Percentiles rank a stretch among this genome's conserved stretches.
These are phyloP conservation scores for Cavenderia fasciculata DNA, from an alignment of 78 protist species.

Conservation along the genomic window DNA sequence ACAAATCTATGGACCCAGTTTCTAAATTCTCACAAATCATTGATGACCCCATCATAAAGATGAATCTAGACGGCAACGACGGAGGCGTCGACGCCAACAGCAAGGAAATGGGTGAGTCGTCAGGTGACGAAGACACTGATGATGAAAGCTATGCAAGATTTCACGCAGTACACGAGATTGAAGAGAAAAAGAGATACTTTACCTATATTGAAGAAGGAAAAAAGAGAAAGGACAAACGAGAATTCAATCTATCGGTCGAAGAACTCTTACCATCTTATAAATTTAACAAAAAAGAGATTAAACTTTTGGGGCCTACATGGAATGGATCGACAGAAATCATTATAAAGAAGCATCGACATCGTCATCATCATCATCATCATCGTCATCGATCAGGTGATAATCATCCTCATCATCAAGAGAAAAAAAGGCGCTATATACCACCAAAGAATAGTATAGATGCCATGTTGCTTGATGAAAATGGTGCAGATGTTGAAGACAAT, in stretches of 20 bases:
- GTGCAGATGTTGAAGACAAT: neutral
- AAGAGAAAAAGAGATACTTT: slow-evolving; percentile 30
- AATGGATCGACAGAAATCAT: slow-evolving; percentile 27
- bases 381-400: neutral
- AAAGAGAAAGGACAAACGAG: neutral
- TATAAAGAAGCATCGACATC: neutral
- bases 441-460: too few species aligned
- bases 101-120: slow-evolving; percentile 1
- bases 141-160: slow-evolving; percentile 18
- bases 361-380: neutral
- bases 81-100: neutral
- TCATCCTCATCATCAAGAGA: too few species aligned
- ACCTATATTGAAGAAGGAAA: slow-evolving; percentile 8
- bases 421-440: too few species aligned
- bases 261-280: slow-evolving; percentile 55
- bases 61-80: neutral
- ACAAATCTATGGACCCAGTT: neutral
- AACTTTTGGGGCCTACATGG: slow-evolving; percentile 50
- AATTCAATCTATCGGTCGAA: neutral
- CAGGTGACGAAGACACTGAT: slow-evolving; percentile 19
- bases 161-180: slow-evolving; percentile 37
- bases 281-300: slow-evolving; percentile 14
- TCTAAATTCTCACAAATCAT: neutral
- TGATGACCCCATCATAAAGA: neutral
- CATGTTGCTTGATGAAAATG: neutral